Conservation (phyloP, 2,329 filamentous ascomycete genomes). For the Malbranchea zuffiana region DNA sequence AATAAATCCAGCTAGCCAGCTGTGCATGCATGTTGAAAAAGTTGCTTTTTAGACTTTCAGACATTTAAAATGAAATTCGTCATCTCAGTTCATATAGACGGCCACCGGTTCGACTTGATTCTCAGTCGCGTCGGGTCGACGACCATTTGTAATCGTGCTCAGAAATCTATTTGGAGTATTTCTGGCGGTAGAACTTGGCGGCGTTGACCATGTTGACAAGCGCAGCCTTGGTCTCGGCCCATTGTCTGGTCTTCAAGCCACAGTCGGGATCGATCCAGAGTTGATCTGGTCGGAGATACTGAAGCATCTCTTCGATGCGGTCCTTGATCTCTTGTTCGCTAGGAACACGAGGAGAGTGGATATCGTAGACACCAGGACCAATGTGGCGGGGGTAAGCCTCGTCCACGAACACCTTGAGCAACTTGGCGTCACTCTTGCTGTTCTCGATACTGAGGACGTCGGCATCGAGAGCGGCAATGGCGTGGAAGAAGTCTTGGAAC, state of each 20-base stretch:
- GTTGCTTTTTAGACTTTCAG: conserved; percentile 8
- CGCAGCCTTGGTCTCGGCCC: conserved; percentile 96
- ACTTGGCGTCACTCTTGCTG: conserved; percentile 99
- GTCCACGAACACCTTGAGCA: conserved; percentile 96
- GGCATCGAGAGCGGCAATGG: conserved; percentile 93
- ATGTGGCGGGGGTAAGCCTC: conserved; percentile 97
- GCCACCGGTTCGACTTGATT: neutral
- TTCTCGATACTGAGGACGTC: conserved; percentile 99
- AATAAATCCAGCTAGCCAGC: conserved; percentile 9
- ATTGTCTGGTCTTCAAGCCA: conserved; percentile 97
- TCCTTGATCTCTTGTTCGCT: conserved; percentile 97
- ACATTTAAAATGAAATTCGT: conserved; percentile 8
- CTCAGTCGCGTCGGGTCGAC: neutral
- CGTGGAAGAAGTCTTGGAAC: conserved; percentile 99
- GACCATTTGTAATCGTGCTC: neutral
- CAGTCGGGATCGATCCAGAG: conserved; percentile 99
- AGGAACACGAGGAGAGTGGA: conserved; percentile 97
- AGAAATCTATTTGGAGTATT: conserved; percentile 56
- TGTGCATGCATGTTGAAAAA: conserved; percentile 19
- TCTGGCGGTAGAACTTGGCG: conserved; percentile 89
- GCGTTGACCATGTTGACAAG: conserved; percentile 96
- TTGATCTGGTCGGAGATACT: conserved; percentile 94
- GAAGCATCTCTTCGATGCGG: conserved; percentile 94
- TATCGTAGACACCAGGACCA: conserved; percentile 98
- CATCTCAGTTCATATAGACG: conserved; percentile 8